Percentiles rank a stretch among this genome's conserved stretches.
These are phyloP conservation scores for Exophiala viscosa DNA, from an alignment of 2,329 filamentous ascomycete genomes.

Conservation along the genomic window DNA sequence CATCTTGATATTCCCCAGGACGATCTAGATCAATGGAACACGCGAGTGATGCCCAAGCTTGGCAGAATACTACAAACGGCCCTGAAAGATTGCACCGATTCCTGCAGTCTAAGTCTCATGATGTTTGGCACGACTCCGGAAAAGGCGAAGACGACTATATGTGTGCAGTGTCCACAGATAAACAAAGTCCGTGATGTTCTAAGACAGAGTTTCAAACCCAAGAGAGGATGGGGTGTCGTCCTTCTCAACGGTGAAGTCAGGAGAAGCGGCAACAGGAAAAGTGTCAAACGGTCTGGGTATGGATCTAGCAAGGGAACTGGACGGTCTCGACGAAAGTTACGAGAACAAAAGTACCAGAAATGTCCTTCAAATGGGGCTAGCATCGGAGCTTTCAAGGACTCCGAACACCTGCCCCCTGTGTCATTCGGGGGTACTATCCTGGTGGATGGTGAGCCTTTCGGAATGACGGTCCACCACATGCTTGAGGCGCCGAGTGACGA, in stretches of 20 bases:
- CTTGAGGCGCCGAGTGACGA: slow-evolving; percentile 64
- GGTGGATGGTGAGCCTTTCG: slow-evolving; percentile 78
- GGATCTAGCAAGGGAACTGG: slow-evolving; percentile 13
- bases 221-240: slow-evolving; percentile 56
- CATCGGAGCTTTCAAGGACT: slow-evolving; percentile 83
- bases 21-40: slow-evolving; percentile 58
- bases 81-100: slow-evolving; percentile 57
- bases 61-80: slow-evolving; percentile 58
- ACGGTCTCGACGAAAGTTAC: slow-evolving; percentile 15
- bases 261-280: slow-evolving; percentile 45
- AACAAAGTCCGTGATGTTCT: slow-evolving; percentile 57
- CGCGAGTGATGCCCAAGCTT: slow-evolving; percentile 54
- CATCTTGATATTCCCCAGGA: slow-evolving; percentile 53
- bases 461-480: slow-evolving; percentile 97
- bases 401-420: slow-evolving; percentile 82
- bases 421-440: slow-evolving; percentile 85
- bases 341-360: slow-evolving; percentile 73
- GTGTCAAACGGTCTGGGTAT: slow-evolving; percentile 23
- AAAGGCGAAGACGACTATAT: slow-evolving; percentile 58
- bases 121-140: slow-evolving; percentile 57
- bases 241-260: slow-evolving; percentile 58
- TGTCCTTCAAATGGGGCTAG: slow-evolving; percentile 81
- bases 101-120: slow-evolving; percentile 58
- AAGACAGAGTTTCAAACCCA: slow-evolving; percentile 55
- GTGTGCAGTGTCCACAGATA: slow-evolving; percentile 53